Percentiles rank a stretch among this genome's conserved stretches.
Evolutionary conservation across 768 basidiomycete species (phyloP).

Genomic region (Pulveroboletus sp.): DNA sequence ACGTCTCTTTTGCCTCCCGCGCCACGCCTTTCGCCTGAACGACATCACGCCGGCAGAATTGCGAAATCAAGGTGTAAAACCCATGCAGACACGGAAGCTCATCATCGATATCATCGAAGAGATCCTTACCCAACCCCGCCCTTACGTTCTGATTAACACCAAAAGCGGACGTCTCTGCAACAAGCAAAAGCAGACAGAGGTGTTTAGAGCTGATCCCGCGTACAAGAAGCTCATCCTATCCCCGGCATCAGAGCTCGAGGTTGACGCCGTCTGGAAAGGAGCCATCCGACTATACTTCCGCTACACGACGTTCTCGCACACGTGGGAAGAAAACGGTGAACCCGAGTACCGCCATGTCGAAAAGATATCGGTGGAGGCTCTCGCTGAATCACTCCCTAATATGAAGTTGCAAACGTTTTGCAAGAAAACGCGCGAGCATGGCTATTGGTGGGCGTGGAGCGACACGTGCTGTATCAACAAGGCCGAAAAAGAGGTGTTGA

Average conservation of each 20-base stretch:
- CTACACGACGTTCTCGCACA: slow-evolving; percentile 20
- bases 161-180: slow-evolving; percentile 13
- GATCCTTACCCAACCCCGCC: slow-evolving; percentile 2
- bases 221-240: slow-evolving; percentile 15
- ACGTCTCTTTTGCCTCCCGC: neutral
- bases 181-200: slow-evolving; percentile 3
- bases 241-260: neutral
- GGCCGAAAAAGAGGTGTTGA: slow-evolving; percentile 9
- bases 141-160: slow-evolving; percentile 15
- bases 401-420: slow-evolving; percentile 15
- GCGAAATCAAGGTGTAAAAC: slow-evolving; percentile 6
- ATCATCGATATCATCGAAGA: slow-evolving; percentile 1
- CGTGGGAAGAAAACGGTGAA: slow-evolving; percentile 15
- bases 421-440: slow-evolving; percentile 1
- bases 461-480: slow-evolving; percentile 30
- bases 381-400: neutral
- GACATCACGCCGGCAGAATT: neutral
- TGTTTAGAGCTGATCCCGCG: slow-evolving; percentile 7
- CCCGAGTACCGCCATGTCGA: slow-evolving; percentile 4
- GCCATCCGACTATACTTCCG: slow-evolving; percentile 8
- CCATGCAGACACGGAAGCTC: neutral
- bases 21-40: neutral
- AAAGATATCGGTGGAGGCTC: slow-evolving; percentile 1
- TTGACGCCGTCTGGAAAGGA: neutral
- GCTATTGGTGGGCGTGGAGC: slow-evolving; percentile 22